A percentile compares a stretch with the other conserved stretches of the same genome.
Conservation (phyloP, 2,329 filamentous ascomycete genomes). For the Botrytis fragariae region DNA sequence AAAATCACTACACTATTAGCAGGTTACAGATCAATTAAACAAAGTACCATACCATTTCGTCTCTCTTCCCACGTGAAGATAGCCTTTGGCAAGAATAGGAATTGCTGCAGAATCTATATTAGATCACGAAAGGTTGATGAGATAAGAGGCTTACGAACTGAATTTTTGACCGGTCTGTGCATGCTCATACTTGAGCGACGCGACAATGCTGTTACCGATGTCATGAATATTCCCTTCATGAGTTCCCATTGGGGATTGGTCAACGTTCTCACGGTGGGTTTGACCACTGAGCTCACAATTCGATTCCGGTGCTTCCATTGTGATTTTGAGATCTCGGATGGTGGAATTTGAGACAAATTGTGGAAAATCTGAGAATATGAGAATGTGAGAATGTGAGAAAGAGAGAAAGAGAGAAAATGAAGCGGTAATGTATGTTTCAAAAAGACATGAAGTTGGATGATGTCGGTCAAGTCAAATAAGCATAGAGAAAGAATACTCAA, state of each 20-base stretch:
- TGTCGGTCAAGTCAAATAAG: not conserved
- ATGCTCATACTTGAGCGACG: constrained; percentile 14
- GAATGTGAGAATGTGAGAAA: not conserved
- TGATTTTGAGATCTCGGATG: not conserved
- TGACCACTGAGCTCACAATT: not conserved
- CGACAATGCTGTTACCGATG: not conserved
- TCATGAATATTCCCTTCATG: not conserved
- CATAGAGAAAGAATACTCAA: not conserved
- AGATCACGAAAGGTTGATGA: not conserved
- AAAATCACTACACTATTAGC: constrained; percentile 37
- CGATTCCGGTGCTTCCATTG: not conserved
- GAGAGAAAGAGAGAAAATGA: not conserved
- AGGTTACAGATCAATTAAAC: not conserved
- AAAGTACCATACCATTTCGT: constrained; percentile 33
- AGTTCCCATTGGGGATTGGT: not conserved
- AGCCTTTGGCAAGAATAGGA: constrained; percentile 6
- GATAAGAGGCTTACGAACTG: constrained; percentile 2
- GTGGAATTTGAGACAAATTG: not conserved
- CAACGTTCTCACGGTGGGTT: not conserved
- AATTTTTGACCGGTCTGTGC: constrained; percentile 5
- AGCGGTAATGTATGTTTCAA: too few species aligned
- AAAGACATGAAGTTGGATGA: not conserved
- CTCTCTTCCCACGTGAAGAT: constrained; percentile 35
- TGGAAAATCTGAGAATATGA: not conserved
- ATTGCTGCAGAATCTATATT: constrained; percentile 1